Base-by-base conservation (phyloP, 2,329 filamentous ascomycete species). In the Colletotrichum neosansevieriae region DNA sequence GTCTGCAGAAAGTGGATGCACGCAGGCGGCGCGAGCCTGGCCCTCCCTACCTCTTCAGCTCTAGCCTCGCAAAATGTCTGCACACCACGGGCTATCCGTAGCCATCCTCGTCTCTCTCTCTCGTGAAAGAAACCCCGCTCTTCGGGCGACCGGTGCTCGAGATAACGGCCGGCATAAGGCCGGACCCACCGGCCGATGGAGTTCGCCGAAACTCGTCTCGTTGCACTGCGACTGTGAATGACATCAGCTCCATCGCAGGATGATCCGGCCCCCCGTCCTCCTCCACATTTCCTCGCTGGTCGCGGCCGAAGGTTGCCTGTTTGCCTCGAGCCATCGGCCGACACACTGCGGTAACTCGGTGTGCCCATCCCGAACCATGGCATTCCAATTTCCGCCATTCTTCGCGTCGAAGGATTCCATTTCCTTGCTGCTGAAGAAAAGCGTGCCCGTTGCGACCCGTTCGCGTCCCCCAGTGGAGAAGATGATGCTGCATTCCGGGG, bases 131-230 rank as follows among this genome's bases (percentile, higher is more conserved):
- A 47, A 45, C 50, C 51, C 60, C 60, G 50, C 50, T 63, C 36
- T 36, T 61, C 58, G 63, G 67, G 67, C 45, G 45, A 69, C 67
- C 63, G 63, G 67, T 61, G 66, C 57, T 66, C 44, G 32, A 49
- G 38, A 17, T 63, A 62, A 58, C 45, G 57, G 45, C 67, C 67
- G 67, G 67, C 67, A 58, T 67, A 58, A 66, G 67, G 67, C 63
- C 67, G 67, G 63, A 58, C 50, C 63, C 63, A 57, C 63, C 63
- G 61, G 50, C 61, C 58, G 63, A 38, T 67, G 57, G 63, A 58
- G 50, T 32, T 67, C 56, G 56, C 67, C 67, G 67, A 69, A 67
- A 67, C 54, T 57, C 32, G 44, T 32, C 47, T 51, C 38, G 67
- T 67, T 36, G 50, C 50, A 61, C 51, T 60, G 65, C 50, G 47